Base-by-base conservation (phyloP, 2,329 filamentous ascomycete genomes). In the Penicillium sp. region DNA sequence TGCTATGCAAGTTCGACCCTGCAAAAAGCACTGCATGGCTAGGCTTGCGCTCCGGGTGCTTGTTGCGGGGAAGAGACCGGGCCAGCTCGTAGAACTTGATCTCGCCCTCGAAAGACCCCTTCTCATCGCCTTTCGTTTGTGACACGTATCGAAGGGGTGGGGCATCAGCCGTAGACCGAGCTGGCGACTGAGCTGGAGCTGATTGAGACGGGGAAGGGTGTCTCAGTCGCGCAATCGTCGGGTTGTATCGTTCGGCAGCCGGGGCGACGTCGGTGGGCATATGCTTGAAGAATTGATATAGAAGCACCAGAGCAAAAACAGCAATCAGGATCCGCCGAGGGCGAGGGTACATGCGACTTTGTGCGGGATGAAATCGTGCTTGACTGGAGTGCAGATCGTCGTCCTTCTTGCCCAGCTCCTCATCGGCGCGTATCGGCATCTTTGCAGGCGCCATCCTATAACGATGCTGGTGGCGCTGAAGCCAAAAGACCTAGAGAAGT, bases 11-110 rank as follows among this genome's bases (percentile, higher is more conserved):
- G 53, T 79, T 90, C 0, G 88, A 84, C 3, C 87, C 84, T 4
- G 84, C 86, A 65, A 95, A 95, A 3, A 96, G 69, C 13, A 95
- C 79, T 23, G 57, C 56, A 43, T 45, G 55, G 61, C 90, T 90
- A 44, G 80, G 80, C 62, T 87, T 88, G 32, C 71, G 28, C 65
- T 54, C 83, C 24, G 73, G 72, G 0, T 81, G 82, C 18, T 69
- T 73, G 6, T 75, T 66, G 38, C 74, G 77, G 37, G 83, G 80
- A 35, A 95, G 73, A 3, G 85, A 83, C 15, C 68, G 63, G 0
- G 80, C 81, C 37, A 96, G 78, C 9, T 80, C 69, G 58, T 79
- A 80, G 64, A 89, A 91, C 59, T 76, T 81, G 58, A 95, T 77
- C 1, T 80, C 80, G 0, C 88, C 90, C 54, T 84, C 81, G 67